Base-by-base conservation (phyloP, 1,284 basidiomycete genomes). In the Moesziomyces parantarcticus region DNA sequence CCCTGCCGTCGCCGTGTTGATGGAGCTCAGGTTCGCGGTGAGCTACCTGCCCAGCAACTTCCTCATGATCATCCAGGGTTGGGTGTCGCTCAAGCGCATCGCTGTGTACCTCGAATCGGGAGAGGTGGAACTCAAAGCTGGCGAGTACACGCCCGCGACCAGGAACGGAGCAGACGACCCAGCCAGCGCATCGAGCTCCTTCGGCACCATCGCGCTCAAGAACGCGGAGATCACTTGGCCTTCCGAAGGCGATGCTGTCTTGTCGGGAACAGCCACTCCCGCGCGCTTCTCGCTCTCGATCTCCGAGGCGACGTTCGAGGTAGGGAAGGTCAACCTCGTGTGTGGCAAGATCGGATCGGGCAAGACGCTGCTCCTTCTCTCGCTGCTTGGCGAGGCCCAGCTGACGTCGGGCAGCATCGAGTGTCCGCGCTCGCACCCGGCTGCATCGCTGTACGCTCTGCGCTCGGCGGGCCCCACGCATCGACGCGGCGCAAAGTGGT, bases 41-140 rank as follows among this genome's bases (percentile, higher is more conserved):
- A 74, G 54, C 22, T 56, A 68, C 22, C 36, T 76, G 36, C 75
- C 75, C 1, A 58, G 43, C 36, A 60, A 58, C 42, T 59, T 76
- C 32, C 29, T 64, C 26, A 52, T 21, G 6, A 52, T 80, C 6
- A 72, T 86, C 7, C 82, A 93, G 88, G 88, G 90, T 0, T 87
- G 89, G 39, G 91, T 95, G 2, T 89, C 91, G 0, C 83, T 94
- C 32, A 88, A 92, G 55, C 90, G 93, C 51, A 92, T 95, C 51
- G 88, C 91, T 13, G 89, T 88, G 1, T 95, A 90, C 83, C 87
- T 95, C 13, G 87, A 87, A 11, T 61, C 68, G 1, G 58, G 47
- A 1, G 93, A 95, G 83, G 92, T 92, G 41, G 93, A 94, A 83
- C 89, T 92, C 3, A 85, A 88, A 5, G 41, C 49, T 6, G 25